Evolutionary conservation across 768 basidiomycete species (phyloP), one percentile per base, ranked within the genome.

Genomic region (Leucocoprinus sp.): DNA sequence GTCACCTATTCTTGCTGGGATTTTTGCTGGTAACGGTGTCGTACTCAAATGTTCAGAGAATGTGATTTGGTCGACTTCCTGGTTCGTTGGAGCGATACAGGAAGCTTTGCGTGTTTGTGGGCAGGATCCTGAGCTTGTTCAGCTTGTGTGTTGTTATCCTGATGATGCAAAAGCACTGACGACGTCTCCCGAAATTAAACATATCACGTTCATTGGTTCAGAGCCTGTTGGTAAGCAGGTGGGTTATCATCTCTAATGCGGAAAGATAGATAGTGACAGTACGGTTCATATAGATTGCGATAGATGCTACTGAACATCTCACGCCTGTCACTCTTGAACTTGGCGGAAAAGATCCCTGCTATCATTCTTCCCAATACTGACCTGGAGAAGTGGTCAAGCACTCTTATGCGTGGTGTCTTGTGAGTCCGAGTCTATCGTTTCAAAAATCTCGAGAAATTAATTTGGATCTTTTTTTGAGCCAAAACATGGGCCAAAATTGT

Each of bases 401-500:
- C 86, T 8, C 89, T 84, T 78, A 83, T 96, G 80, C 81, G 93
- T 39, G 95, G 89, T 31, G 77, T 89, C 44, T 97, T 88, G 92
- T 95, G 64, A 60, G 88, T 71, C 12, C 24, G 35, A 45, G 12
- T 41, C 36, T 38, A 11, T 5, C 31, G 5, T 17, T 15, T 18
- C 33, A 35, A 12, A 4, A 6, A 15, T 15, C 42, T 7, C 29
- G n/a, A n/a, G n/a, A n/a, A n/a, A n/a, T 12, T 37, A 6, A 48
- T 27, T 43, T 26, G 7, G 27, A 29, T 45, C 5, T 17, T 35
- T 28, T 33, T 14, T 37, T 21, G 57, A 93, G 91, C 70, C 92
- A 93, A 70, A 90, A 91, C 49, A 76, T 78, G 41, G 93, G 93
- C 17, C 95, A 97, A 66, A 97, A 97, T 56, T 99, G 95, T 61